Evolutionary conservation across 1,284 basidiomycete genomes (phyloP).

Genomic region (Malassezia slooffiae): DNA sequence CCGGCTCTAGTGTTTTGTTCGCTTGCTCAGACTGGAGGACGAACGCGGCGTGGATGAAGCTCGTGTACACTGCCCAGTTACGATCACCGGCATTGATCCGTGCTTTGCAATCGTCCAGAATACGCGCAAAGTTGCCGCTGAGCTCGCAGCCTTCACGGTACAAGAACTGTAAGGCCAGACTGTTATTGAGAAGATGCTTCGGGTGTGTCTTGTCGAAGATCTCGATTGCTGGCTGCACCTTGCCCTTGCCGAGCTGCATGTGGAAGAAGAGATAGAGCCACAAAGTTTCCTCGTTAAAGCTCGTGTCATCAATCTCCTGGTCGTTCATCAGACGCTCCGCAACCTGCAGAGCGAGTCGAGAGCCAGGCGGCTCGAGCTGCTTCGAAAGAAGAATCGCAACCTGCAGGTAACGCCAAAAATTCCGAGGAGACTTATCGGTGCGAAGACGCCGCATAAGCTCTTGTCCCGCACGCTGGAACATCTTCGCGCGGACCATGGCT

Average conservation of each 20-base stretch:
- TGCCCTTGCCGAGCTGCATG: not conserved
- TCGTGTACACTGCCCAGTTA: slow-evolving; percentile 12
- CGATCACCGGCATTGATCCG: slow-evolving; percentile 11
- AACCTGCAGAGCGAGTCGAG: slow-evolving; percentile 7
- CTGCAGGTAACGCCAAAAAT: slow-evolving; percentile 13
- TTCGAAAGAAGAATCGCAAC: slow-evolving; percentile 7
- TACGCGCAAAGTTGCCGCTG: not conserved
- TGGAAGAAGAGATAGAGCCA: slow-evolving; percentile 10
- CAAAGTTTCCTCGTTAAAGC: slow-evolving; percentile 8
- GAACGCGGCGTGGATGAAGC: not conserved
- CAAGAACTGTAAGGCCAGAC: slow-evolving; percentile 8
- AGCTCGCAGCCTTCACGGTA: slow-evolving; percentile 7
- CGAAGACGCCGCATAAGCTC: slow-evolving; percentile 4
- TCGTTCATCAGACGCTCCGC: slow-evolving; percentile 10
- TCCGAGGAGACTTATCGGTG: not conserved
- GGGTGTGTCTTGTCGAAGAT: slow-evolving; percentile 1
- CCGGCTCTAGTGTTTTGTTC: not conserved
- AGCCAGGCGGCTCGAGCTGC: slow-evolving; percentile 8
- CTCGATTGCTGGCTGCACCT: not conserved
- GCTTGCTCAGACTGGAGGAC: not conserved
- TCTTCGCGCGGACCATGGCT: slow-evolving; percentile 1
- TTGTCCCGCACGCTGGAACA: slow-evolving; percentile 12
- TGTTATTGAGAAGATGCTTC: slow-evolving; percentile 2
- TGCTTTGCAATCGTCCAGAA: slow-evolving; percentile 8
- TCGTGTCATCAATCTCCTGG: not conserved